phyloP scores from a whole-genome alignment of 2,329 filamentous ascomycete genomes.

The Penicillium sumatraense region DNA sequence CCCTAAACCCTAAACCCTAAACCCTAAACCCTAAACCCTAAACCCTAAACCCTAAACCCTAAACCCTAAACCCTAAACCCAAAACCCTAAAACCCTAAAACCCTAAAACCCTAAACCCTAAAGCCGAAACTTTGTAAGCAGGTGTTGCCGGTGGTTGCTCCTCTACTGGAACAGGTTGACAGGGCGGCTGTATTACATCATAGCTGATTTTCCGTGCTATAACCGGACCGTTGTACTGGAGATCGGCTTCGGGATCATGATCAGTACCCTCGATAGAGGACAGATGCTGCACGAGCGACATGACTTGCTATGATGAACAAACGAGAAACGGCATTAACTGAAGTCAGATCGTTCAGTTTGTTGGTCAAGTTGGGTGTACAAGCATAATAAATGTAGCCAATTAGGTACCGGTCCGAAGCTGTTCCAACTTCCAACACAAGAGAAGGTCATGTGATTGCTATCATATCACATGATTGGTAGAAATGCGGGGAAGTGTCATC shows the following conservation, averaged over 20 bases:
- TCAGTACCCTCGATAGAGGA: conserved; percentile 54
- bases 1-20: too few relatives aligned
- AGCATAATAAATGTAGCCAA: background rate
- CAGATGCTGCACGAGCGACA: conserved; percentile 59
- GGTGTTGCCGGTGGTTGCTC: conserved; percentile 49
- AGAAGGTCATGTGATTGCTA: too few relatives aligned
- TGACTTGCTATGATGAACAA: conserved; percentile 29
- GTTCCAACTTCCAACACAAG: too few relatives aligned
- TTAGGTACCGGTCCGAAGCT: too few relatives aligned
- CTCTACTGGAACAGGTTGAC: conserved; percentile 36
- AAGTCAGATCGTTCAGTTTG: background rate
- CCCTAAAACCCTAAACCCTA: too few relatives aligned
- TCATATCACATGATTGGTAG: background rate
- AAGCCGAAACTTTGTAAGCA: conserved; percentile 54
- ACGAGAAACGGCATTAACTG: background rate
- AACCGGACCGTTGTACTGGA: conserved; percentile 17
- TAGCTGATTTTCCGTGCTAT: conserved; percentile 36
- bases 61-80: too few relatives aligned
- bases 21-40: too few relatives aligned
- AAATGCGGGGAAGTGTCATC: background rate
- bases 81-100: too few relatives aligned
- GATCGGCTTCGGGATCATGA: conserved; percentile 39
- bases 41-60: too few relatives aligned
- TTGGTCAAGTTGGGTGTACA: background rate
- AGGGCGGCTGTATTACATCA: conserved; percentile 51